Evolutionary conservation across 2,329 filamentous ascomycete genomes (phyloP), one percentile per base, ranked within the genome.

Genomic region (Pseudogymnoascus sp.): DNA sequence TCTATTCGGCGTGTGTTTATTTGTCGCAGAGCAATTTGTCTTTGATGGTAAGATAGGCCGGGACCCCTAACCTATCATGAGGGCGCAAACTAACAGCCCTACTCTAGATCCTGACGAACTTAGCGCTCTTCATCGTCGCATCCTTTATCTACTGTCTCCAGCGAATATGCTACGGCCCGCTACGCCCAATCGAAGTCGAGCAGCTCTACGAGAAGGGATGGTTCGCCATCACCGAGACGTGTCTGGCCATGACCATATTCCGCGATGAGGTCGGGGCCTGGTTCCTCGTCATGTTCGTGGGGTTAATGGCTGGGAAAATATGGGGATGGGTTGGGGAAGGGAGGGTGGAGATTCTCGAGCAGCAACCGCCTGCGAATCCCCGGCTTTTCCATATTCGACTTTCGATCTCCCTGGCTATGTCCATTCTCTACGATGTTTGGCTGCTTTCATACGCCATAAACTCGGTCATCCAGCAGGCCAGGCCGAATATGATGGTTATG

Each of bases 401-500:
- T 19, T 87, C 87, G 66, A 78, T 89, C 60, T 97, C 93, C 47
- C 81, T 99, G 56, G 72, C 89, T 1, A 76, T 96, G 62, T 93
- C 93, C 67, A 82, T 96, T 64, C 69, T 86, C 14, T 97, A 96
- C 77, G 89, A 96, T 72, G 74, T 86, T 24, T 88, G 83, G 73
- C 86, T 99, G 77, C 85, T 97, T 67, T 82, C 82, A 59, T 97
- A 96, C 74, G 88, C 89, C 64, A 81, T 96, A 65, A 84, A 86
- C 29, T 91, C 89, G 0, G 93, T 97, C 33, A 86, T 97, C 60
- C 86, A 90, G 64, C 87, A 96, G 73, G 91, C 93, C 1, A 83
- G 89, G n/a, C 92, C 93, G 0, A 95, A 96, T 64, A 97, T 99
- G 90, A 99, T 97, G 92, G 92, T 99, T 67, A 97, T 99, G 92